Percentiles rank a stretch among this genome's conserved stretches.
Evolutionary conservation across 2,329 filamentous ascomycete species (phyloP).

Genomic region (Akanthomyces uredinophilus): DNA sequence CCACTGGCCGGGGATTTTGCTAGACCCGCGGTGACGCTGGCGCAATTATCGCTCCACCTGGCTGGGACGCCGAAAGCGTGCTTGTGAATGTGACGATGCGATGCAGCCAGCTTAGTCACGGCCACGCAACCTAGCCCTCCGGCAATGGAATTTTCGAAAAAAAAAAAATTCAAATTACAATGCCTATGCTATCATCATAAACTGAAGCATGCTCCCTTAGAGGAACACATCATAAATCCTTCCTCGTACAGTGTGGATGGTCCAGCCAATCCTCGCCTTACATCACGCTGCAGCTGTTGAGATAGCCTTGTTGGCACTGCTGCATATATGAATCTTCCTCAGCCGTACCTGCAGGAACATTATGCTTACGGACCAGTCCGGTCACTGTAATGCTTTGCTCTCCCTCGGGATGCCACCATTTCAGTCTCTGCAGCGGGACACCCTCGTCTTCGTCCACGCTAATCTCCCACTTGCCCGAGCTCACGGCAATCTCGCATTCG

Average conservation of each 20-base stretch:
- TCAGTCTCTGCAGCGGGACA: conserved; percentile 66
- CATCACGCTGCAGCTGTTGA: conserved; percentile 49
- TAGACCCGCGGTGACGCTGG: not conserved
- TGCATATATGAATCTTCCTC: conserved; percentile 79
- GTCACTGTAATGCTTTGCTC: conserved; percentile 74
- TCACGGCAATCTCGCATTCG: conserved; percentile 66
- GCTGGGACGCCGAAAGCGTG: not conserved
- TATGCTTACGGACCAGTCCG: conserved; percentile 64
- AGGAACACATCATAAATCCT: not conserved
- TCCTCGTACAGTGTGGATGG: not conserved
- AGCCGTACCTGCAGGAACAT: conserved; percentile 50
- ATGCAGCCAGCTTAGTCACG: not conserved
- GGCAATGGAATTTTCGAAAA: not conserved
- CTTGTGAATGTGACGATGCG: not conserved
- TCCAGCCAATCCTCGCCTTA: conserved; percentile 26
- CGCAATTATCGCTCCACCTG: not conserved
- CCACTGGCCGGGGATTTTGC: not conserved
- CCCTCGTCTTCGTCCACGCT: conserved; percentile 65
- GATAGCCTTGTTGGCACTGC: conserved; percentile 49
- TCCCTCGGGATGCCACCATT: conserved; percentile 90
- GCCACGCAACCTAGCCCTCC: not conserved
- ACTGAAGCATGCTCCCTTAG: not conserved
- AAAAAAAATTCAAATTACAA: not conserved
- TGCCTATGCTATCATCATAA: not conserved
- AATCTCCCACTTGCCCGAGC: conserved; percentile 86